Conservation (phyloP, 2,329 filamentous ascomycete genomes). For the Scedosporium aurantiacum region DNA sequence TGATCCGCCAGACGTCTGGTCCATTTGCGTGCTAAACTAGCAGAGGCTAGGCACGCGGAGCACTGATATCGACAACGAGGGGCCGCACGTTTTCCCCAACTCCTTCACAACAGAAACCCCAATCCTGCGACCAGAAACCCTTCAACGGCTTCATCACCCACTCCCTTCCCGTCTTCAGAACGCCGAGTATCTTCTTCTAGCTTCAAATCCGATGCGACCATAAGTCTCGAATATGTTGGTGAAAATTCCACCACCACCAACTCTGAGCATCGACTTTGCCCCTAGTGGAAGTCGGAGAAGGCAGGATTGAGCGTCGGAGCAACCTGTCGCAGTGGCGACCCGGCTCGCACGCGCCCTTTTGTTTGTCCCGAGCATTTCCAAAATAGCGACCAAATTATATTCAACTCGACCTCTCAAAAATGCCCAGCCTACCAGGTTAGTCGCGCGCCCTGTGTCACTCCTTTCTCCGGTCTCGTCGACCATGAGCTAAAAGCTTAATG, state of each 20-base stretch:
- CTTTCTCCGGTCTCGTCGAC: slow-evolving; percentile 1
- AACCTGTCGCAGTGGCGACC: neutral
- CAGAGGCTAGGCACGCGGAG: too few species aligned
- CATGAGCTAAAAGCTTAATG: neutral
- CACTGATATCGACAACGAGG: too few species aligned
- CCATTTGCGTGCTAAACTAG: too few species aligned
- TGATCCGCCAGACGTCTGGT: too few species aligned
- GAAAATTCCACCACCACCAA: slow-evolving; percentile 3
- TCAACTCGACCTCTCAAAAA: slow-evolving; percentile 22
- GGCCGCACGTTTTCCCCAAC: too few species aligned
- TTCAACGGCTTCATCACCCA: too few species aligned
- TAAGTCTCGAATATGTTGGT: slow-evolving; percentile 7
- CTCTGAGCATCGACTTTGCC: slow-evolving; percentile 2
- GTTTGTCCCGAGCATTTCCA: neutral
- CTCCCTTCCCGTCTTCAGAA: neutral
- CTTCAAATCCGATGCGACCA: neutral
- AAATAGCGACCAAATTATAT: slow-evolving; percentile 3
- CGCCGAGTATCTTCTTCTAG: neutral
- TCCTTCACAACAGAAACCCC: neutral
- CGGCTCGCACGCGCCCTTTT: neutral
- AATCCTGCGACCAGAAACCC: neutral
- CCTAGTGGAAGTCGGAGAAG: slow-evolving; percentile 5
- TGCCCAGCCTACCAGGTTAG: slow-evolving; percentile 48
- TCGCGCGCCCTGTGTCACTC: slow-evolving; percentile 8
- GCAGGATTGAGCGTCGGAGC: neutral